phyloP scores from a whole-genome alignment of 768 basidiomycete species.

The Termitomyces sp. region DNA sequence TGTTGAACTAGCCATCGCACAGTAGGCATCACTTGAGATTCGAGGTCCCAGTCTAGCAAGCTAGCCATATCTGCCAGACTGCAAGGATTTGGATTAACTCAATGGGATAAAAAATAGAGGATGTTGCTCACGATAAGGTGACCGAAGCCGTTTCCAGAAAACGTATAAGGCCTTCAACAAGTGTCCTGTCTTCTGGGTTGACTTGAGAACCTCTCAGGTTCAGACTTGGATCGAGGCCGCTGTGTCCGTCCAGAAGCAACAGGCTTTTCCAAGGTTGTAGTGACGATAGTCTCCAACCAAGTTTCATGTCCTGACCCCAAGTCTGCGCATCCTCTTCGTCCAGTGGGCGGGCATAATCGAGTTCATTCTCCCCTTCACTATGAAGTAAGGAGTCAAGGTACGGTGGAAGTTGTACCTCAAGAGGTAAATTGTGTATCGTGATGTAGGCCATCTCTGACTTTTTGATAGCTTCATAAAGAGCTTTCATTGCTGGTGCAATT shows the following conservation, averaged over 20 bases:
- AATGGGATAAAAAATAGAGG: neutral
- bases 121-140: slow-evolving; percentile 61
- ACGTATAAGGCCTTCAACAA: slow-evolving; percentile 67
- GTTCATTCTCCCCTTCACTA: slow-evolving; percentile 46
- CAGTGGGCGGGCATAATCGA: slow-evolving; percentile 41
- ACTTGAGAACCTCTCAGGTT: slow-evolving; percentile 56
- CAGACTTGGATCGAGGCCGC: slow-evolving; percentile 51
- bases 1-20: slow-evolving; percentile 91
- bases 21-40: slow-evolving; percentile 81
- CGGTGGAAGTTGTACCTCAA: slow-evolving; percentile 86
- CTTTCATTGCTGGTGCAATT: slow-evolving; percentile 74
- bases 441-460: slow-evolving; percentile 71
- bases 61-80: slow-evolving; percentile 78
- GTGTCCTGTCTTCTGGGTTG: slow-evolving; percentile 55
- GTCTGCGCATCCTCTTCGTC: slow-evolving; percentile 45
- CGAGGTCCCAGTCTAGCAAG: slow-evolving; percentile 77
- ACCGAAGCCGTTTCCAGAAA: slow-evolving; percentile 73
- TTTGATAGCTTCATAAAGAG: slow-evolving; percentile 75
- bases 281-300: slow-evolving; percentile 68
- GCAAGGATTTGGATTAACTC: slow-evolving; percentile 1
- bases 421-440: slow-evolving; percentile 68
- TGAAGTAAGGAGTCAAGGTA: slow-evolving; percentile 69
- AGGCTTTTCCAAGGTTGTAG: slow-evolving; percentile 92
- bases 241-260: slow-evolving; percentile 60
- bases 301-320: slow-evolving; percentile 66